phyloP scores from a whole-genome alignment of 2,329 filamentous ascomycete genomes.

The Eutypa lata region DNA sequence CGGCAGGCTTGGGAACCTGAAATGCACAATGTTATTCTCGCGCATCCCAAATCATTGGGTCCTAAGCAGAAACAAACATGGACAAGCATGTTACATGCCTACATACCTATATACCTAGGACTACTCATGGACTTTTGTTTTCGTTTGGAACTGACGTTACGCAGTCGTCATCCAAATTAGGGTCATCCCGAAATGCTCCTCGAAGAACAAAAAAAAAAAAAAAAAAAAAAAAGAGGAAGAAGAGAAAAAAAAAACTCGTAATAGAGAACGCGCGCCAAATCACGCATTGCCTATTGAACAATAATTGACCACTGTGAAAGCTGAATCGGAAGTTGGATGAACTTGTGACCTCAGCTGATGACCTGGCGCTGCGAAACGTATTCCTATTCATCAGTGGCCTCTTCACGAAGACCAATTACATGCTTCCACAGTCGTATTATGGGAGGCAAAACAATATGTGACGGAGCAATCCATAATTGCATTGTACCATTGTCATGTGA shows the following conservation, averaged over 20 bases:
- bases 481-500: conserved; percentile 22
- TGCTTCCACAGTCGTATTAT: background rate
- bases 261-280: background rate
- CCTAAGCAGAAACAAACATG: background rate
- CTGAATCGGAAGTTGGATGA: background rate
- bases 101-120: background rate
- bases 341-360: background rate
- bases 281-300: background rate
- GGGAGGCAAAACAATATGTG: background rate
- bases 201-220: too few relatives aligned
- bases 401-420: background rate
- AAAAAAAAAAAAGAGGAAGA: background rate
- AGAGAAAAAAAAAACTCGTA: background rate
- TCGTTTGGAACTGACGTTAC: too few relatives aligned
- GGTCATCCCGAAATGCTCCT: too few relatives aligned
- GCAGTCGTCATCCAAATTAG: too few relatives aligned
- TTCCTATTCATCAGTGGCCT: background rate
- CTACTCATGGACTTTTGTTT: too few relatives aligned
- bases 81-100: background rate
- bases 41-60: background rate
- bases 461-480: conserved; percentile 9
- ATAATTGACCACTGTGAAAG: background rate
- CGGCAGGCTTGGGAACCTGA: conserved; percentile 3
- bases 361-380: background rate
- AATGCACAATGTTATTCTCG: conserved; percentile 2